These are phyloP conservation scores for Phytophthora quininea DNA, from an alignment of 352 stramenopile species.

Conservation along the genomic window DNA sequence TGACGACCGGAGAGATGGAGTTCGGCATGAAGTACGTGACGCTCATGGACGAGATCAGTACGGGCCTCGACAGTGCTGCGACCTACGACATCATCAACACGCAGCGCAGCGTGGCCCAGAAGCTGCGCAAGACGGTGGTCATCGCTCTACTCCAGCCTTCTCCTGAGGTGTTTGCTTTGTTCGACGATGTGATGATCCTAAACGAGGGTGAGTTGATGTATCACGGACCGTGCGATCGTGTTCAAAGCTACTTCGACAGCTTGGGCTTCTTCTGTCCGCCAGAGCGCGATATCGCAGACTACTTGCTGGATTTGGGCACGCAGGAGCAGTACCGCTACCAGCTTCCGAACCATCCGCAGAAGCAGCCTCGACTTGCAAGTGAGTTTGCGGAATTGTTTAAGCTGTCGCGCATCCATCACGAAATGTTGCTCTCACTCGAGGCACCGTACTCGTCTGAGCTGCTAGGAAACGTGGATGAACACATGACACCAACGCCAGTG, in stretches of 20 bases:
- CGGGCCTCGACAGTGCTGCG: conserved; percentile 83
- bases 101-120: conserved; percentile 16
- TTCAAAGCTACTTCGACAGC: background rate
- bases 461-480: background rate
- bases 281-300: conserved; percentile 23
- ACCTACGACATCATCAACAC: conserved; percentile 26
- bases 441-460: conserved; percentile 16
- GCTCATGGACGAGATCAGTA: conserved; percentile 91
- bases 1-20: conserved; percentile 83
- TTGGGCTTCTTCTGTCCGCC: conserved; percentile 30
- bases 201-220: background rate
- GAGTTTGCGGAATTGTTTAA: conserved; percentile 25
- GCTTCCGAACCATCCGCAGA: background rate
- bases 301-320: conserved; percentile 16
- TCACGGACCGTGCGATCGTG: background rate
- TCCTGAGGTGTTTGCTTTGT: conserved; percentile 63
- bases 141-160: conserved; percentile 82
- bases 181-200: conserved; percentile 4
- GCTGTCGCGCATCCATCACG: conserved; percentile 30
- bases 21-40: conserved; percentile 63
- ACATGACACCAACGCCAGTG: conserved; percentile 3
- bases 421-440: conserved; percentile 24
- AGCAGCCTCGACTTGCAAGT: background rate
- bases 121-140: conserved; percentile 33
- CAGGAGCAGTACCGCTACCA: conserved; percentile 21